A percentile compares a stretch with the other conserved stretches of the same genome.
These are phyloP conservation scores for Ichthyophthirius multifiliis DNA, from an alignment of 169 alveolate genomes.

Conservation along the genomic window DNA sequence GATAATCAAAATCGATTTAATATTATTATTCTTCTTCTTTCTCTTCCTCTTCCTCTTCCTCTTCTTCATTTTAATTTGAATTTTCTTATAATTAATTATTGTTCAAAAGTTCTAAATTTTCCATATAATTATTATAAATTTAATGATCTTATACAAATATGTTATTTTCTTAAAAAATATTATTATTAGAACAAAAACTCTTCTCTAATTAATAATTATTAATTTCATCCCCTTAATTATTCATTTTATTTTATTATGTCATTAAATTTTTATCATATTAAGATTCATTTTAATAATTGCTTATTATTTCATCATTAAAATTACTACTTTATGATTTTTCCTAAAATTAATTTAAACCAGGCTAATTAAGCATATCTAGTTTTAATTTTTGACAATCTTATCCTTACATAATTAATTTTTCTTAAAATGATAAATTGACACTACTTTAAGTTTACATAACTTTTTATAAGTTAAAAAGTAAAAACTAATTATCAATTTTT, in stretches of 20 bases:
- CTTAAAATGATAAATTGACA: too few species aligned
- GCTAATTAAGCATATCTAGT: too few species aligned
- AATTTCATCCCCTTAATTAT: background rate
- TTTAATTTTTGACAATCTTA: too few species aligned
- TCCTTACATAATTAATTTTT: too few species aligned
- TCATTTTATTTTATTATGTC: background rate
- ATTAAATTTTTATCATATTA: too few species aligned
- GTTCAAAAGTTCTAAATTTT: background rate
- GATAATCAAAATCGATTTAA: background rate
- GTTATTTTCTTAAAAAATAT: background rate
- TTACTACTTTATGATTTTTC: too few species aligned
- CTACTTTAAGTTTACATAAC: too few species aligned
- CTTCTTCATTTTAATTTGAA: background rate
- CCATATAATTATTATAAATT: background rate
- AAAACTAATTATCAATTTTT: too few species aligned
- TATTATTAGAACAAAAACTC: background rate
- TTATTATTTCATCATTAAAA: too few species aligned
- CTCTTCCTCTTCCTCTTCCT: background rate
- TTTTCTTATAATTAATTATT: background rate
- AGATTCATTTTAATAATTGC: too few species aligned
- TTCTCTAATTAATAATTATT: background rate
- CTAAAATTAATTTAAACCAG: too few species aligned
- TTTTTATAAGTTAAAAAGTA: too few species aligned
- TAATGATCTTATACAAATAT: background rate
- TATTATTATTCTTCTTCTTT: background rate